phyloP scores from a whole-genome alignment of 345 rosid species.

The Adansonia digitata region DNA sequence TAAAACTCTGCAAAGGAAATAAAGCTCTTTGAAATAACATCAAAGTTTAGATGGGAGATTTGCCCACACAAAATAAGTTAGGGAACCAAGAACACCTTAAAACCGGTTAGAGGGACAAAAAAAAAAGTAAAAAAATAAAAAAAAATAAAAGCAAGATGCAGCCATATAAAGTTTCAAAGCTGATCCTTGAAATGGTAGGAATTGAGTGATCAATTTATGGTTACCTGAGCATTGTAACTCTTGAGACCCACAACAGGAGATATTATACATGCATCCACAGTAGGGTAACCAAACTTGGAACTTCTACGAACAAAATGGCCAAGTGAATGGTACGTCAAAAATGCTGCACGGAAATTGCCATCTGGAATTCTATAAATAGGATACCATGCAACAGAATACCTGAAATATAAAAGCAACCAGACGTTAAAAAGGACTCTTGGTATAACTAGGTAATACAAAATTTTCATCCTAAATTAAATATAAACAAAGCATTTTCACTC shows the following conservation, averaged over 20 bases:
- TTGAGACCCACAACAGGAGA: constrained; percentile 56
- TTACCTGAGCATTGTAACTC: constrained; percentile 61
- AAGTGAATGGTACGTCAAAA: constrained; percentile 56
- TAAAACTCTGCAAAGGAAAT: neutral
- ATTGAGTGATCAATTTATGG: neutral
- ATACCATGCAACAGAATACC: constrained; percentile 73
- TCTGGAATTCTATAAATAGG: constrained; percentile 66
- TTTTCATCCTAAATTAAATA: neutral
- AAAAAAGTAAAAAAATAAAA: no score
- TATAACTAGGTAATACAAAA: neutral
- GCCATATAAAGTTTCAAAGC: neutral
- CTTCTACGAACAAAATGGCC: constrained; percentile 37
- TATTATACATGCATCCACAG: constrained; percentile 19
- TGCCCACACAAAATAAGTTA: neutral
- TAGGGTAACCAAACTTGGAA: constrained; percentile 16
- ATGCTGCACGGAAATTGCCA: constrained; percentile 52
- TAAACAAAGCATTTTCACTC: neutral
- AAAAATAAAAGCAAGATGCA: no score
- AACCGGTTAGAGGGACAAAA: neutral
- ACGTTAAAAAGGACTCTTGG: neutral
- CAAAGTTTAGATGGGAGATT: neutral
- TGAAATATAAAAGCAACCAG: constrained; percentile 19
- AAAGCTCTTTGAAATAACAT: neutral
- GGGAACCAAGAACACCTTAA: neutral
- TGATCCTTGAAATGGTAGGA: neutral